Conservation (phyloP, 2,329 filamentous ascomycete genomes). For the Clarireedia homoeocarpa region DNA sequence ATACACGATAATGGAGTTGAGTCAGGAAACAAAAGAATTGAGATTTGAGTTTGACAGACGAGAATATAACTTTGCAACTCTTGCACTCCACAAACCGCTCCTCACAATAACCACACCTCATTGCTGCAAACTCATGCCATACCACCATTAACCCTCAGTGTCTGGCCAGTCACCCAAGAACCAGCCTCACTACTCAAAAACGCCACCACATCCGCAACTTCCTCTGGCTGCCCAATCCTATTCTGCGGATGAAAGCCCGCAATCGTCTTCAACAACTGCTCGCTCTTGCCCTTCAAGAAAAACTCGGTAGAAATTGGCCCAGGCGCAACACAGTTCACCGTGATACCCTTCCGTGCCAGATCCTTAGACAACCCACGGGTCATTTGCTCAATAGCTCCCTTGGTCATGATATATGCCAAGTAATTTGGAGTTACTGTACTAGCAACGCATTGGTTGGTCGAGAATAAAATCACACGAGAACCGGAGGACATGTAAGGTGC, state of each 20-base stretch:
- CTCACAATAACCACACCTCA: no score
- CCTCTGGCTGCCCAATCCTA: constrained; percentile 39
- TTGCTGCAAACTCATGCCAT: constrained; percentile 14
- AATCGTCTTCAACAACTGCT: constrained; percentile 35
- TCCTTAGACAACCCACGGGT: constrained; percentile 43
- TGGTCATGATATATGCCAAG: constrained; percentile 40
- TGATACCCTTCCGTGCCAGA: constrained; percentile 38
- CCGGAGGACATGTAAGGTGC: constrained; percentile 42
- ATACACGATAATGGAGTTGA: neutral
- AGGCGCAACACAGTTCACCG: constrained; percentile 43
- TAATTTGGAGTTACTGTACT: constrained; percentile 36
- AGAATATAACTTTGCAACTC: no score
- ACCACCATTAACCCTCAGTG: constrained; percentile 25
- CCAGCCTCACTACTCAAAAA: constrained; percentile 29
- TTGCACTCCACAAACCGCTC: no score
- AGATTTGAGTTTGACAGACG: no score
- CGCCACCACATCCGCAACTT: constrained; percentile 38
- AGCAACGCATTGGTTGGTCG: constrained; percentile 34
- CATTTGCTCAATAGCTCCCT: constrained; percentile 49
- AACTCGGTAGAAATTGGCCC: constrained; percentile 45
- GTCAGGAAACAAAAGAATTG: no score
- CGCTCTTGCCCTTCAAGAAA: constrained; percentile 36
- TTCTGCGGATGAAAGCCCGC: constrained; percentile 35
- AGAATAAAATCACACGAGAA: constrained; percentile 44
- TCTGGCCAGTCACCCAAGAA: constrained; percentile 24